A percentile compares a stretch with the other conserved stretches of the same genome.
Conservation (phyloP, 306 rosid species). For the Alnus rubra region DNA sequence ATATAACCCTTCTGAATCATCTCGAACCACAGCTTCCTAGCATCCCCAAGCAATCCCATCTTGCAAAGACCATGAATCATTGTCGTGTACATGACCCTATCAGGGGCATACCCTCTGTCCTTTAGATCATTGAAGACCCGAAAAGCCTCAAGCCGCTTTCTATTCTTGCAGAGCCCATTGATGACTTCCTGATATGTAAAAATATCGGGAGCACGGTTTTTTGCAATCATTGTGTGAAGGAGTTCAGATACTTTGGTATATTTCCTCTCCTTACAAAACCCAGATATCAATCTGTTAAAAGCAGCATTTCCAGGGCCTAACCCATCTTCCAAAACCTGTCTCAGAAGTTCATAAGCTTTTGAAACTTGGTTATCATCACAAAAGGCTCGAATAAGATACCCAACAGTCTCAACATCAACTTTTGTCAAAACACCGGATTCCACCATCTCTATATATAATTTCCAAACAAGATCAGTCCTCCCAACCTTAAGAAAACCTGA, state of each 20-base stretch:
- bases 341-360: conserved; percentile 62
- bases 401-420: conserved; percentile 57
- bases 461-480: conserved; percentile 68
- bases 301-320: conserved; percentile 44
- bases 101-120: conserved; percentile 78
- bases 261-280: conserved; percentile 49
- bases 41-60: conserved; percentile 47
- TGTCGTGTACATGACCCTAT: conserved; percentile 70
- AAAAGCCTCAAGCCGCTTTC: conserved; percentile 41
- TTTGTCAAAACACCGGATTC: conserved; percentile 48
- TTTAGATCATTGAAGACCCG: conserved; percentile 66
- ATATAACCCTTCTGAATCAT: conserved; percentile 63
- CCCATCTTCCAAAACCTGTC: conserved; percentile 59
- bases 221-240: conserved; percentile 66
- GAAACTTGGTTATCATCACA: conserved; percentile 48
- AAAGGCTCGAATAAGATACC: conserved; percentile 56
- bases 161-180: conserved; percentile 52
- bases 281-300: conserved; percentile 55
- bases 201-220: conserved; percentile 40
- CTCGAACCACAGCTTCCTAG: conserved; percentile 84
- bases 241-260: conserved; percentile 58
- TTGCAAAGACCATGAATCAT: conserved; percentile 61
- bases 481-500: conserved; percentile 47
- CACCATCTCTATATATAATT: conserved; percentile 58
- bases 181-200: conserved; percentile 64